Conservation (phyloP, 768 basidiomycete species). For the Collybia sp. region DNA sequence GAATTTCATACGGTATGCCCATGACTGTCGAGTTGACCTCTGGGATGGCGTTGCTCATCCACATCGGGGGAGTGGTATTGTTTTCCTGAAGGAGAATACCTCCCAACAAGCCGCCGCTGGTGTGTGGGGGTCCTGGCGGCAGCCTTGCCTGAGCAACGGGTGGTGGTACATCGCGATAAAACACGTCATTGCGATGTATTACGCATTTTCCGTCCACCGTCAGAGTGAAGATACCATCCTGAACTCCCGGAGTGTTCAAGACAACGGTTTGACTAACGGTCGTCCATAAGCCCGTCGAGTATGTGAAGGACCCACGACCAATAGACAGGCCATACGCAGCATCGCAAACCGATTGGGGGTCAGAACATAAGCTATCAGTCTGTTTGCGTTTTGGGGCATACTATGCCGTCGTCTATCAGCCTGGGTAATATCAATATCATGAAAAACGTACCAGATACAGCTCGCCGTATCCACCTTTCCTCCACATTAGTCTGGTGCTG, state of each 20-base stretch:
- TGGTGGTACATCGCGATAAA: slow-evolving; percentile 46
- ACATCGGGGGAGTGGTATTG: slow-evolving; percentile 1
- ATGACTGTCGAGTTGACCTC: slow-evolving; percentile 1
- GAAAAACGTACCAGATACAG: slow-evolving; percentile 57
- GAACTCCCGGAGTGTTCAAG: slow-evolving; percentile 70
- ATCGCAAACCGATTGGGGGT: slow-evolving; percentile 60
- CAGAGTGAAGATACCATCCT: slow-evolving; percentile 62
- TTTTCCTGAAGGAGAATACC: not conserved
- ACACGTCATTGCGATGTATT: slow-evolving; percentile 52
- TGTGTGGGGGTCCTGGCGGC: not conserved
- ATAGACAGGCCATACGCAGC: slow-evolving; percentile 68
- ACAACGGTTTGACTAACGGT: slow-evolving; percentile 61
- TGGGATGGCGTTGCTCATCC: not conserved
- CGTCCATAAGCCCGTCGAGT: slow-evolving; percentile 64
- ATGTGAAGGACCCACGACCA: slow-evolving; percentile 68
- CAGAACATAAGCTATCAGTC: slow-evolving; percentile 49
- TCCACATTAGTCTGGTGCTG: slow-evolving; percentile 86
- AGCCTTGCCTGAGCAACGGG: not conserved
- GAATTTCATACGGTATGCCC: too few relatives aligned
- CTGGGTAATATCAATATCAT: not conserved
- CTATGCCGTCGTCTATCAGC: slow-evolving; percentile 24
- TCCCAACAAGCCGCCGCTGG: not conserved
- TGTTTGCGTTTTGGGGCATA: slow-evolving; percentile 76
- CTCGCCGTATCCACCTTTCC: slow-evolving; percentile 62
- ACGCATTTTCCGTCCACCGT: slow-evolving; percentile 56